phyloP scores from a whole-genome alignment of 2,329 filamentous ascomycete species.

The Bipolaris victoriae region DNA sequence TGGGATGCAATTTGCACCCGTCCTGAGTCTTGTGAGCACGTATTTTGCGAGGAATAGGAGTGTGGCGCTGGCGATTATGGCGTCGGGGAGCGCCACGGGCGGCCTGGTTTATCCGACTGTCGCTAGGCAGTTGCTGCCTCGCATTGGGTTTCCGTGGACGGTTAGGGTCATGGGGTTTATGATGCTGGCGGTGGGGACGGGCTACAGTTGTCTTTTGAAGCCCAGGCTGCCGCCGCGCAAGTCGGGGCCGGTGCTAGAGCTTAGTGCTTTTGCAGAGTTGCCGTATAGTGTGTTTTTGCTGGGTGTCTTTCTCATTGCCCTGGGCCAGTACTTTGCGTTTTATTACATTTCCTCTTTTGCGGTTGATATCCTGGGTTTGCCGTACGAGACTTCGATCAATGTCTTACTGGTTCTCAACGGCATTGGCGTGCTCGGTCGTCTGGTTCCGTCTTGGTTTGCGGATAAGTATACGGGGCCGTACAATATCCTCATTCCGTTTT shows the following conservation, averaged over 20 bases:
- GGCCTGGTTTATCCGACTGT: slow-evolving; percentile 68
- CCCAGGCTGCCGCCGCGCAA: slow-evolving; percentile 53
- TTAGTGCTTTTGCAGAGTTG: slow-evolving; percentile 50
- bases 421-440: slow-evolving; percentile 61
- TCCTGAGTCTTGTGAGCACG: slow-evolving; percentile 49
- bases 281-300: slow-evolving; percentile 49
- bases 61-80: slow-evolving; percentile 65
- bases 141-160: slow-evolving; percentile 69
- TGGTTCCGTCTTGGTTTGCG: slow-evolving; percentile 60
- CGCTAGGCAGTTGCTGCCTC: slow-evolving; percentile 61
- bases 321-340: slow-evolving; percentile 53
- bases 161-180: slow-evolving; percentile 67
- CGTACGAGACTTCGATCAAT: slow-evolving; percentile 58
- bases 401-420: slow-evolving; percentile 65
- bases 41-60: slow-evolving; percentile 67
- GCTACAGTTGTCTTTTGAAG: slow-evolving; percentile 49
- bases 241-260: slow-evolving; percentile 52
- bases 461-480: slow-evolving; percentile 61
- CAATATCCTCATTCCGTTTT: slow-evolving; percentile 62
- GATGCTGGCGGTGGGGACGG: slow-evolving; percentile 54
- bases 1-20: slow-evolving; percentile 46
- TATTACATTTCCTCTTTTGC: slow-evolving; percentile 54
- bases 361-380: slow-evolving; percentile 53
- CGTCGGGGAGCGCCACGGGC: slow-evolving; percentile 66
- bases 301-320: slow-evolving; percentile 42